Percentiles rank a stretch among this genome's conserved stretches.
phyloP scores from a whole-genome alignment of 2,329 filamentous ascomycete genomes.

The Fusarium incarnatum region DNA sequence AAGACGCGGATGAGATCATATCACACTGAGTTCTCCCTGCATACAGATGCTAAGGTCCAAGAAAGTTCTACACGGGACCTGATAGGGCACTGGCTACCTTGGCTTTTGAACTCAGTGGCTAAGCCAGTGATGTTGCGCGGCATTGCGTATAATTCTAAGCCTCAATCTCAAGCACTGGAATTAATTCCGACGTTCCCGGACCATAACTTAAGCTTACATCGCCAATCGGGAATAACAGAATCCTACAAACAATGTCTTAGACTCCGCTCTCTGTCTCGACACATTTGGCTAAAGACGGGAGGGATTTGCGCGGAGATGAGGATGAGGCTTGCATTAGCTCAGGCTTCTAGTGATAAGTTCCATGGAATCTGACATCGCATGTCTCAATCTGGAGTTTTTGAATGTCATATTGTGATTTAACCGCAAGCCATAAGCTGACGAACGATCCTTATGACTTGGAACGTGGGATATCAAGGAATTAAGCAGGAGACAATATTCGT shows the following conservation, averaged over 20 bases:
- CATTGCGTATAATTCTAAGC: neutral
- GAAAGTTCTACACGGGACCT: too few species aligned
- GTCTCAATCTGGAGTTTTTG: neutral
- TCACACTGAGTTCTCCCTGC: neutral
- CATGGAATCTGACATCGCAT: neutral
- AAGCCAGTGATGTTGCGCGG: too few species aligned
- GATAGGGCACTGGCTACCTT: too few species aligned
- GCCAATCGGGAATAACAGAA: neutral
- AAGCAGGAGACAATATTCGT: neutral
- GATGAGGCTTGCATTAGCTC: neutral
- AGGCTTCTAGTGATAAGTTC: neutral
- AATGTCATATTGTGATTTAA: neutral
- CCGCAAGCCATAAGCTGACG: neutral
- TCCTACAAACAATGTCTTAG: neutral
- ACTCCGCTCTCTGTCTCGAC: neutral
- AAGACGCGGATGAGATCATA: neutral
- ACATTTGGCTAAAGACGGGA: neutral
- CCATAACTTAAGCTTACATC: neutral
- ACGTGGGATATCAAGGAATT: neutral
- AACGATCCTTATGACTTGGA: neutral
- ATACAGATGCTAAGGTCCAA: neutral
- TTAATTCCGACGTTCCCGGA: neutral
- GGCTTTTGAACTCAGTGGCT: too few species aligned
- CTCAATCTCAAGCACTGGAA: neutral
- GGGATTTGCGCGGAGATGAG: neutral